Conservation (phyloP, 192 early-diverging fungal genomes). For the Podila horticola region DNA sequence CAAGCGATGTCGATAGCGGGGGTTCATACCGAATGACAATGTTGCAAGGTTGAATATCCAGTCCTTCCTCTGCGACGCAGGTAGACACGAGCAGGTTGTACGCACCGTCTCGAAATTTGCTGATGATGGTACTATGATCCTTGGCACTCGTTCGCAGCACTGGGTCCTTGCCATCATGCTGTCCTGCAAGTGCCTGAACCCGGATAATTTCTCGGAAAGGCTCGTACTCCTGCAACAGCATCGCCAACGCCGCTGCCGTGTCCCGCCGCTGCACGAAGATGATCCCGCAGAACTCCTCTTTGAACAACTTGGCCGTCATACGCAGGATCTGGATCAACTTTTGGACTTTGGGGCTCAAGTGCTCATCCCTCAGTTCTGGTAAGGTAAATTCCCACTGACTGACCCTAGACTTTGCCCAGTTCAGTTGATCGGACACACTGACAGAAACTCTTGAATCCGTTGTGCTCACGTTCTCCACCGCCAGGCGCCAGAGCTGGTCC, state of each 20-base stretch:
- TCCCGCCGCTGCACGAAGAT: conserved; percentile 84
- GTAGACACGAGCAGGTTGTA: conserved; percentile 91
- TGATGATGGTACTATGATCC: conserved; percentile 70
- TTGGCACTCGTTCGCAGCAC: conserved; percentile 57
- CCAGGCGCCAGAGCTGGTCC: conserved; percentile 72
- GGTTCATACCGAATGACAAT: conserved; percentile 74
- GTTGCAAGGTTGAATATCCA: conserved; percentile 94
- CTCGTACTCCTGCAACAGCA: conserved; percentile 67
- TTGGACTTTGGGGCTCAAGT: conserved; percentile 76
- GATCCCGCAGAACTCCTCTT: conserved; percentile 82
- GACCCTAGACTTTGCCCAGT: conserved; percentile 19
- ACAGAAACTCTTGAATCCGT: conserved; percentile 5
- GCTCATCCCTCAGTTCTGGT: not conserved
- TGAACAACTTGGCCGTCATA: not conserved
- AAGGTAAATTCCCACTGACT: conserved; percentile 2
- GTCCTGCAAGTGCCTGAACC: conserved; percentile 69
- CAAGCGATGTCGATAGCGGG: not conserved
- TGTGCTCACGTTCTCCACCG: conserved; percentile 53
- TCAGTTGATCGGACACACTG: conserved; percentile 7
- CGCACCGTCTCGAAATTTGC: conserved; percentile 69
- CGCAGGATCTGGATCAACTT: conserved; percentile 71
- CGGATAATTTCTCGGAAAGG: conserved; percentile 57
- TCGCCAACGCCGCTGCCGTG: conserved; percentile 67
- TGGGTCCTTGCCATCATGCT: conserved; percentile 51
- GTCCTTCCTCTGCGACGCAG: conserved; percentile 94